Evolutionary conservation across 169 alveolate genomes (phyloP).

Genomic region (Toxoplasma gondii): DNA sequence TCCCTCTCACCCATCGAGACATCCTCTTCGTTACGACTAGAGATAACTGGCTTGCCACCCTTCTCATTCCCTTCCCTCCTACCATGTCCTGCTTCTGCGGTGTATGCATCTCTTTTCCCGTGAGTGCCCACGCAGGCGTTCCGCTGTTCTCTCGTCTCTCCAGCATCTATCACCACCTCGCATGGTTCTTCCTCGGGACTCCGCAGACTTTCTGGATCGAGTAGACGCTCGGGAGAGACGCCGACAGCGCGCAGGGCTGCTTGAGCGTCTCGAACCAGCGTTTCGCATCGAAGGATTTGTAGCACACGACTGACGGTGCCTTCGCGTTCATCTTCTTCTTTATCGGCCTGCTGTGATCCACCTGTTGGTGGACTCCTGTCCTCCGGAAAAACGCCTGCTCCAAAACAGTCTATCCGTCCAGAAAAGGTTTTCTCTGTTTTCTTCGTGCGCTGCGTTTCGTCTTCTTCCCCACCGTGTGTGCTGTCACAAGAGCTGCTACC

Average conservation of each 20-base stretch:
- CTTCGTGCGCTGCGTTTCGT: no score
- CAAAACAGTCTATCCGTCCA: no score
- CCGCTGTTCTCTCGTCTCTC: not conserved
- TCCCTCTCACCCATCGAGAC: not conserved
- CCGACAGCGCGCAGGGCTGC: not conserved
- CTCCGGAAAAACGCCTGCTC: not conserved
- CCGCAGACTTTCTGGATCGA: not conserved
- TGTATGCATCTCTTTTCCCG: no score
- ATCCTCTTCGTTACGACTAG: not conserved
- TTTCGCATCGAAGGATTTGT: conserved; percentile 5
- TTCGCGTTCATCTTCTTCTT: not conserved
- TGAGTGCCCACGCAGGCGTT: not conserved
- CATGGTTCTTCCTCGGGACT: not conserved
- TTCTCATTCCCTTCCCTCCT: not conserved
- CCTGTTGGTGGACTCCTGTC: not conserved
- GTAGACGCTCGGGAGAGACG: not conserved
- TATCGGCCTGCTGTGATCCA: not conserved
- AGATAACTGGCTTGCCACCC: not conserved
- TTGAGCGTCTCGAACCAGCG: not conserved
- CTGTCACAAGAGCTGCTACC: no score
- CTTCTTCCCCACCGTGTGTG: no score
- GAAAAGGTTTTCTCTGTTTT: no score
- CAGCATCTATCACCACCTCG: not conserved
- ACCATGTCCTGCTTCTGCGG: not conserved
- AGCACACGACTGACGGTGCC: conserved; percentile 34